Base-by-base conservation (phyloP, 2,329 filamentous ascomycete species). In the Acrocalymma vagum region DNA sequence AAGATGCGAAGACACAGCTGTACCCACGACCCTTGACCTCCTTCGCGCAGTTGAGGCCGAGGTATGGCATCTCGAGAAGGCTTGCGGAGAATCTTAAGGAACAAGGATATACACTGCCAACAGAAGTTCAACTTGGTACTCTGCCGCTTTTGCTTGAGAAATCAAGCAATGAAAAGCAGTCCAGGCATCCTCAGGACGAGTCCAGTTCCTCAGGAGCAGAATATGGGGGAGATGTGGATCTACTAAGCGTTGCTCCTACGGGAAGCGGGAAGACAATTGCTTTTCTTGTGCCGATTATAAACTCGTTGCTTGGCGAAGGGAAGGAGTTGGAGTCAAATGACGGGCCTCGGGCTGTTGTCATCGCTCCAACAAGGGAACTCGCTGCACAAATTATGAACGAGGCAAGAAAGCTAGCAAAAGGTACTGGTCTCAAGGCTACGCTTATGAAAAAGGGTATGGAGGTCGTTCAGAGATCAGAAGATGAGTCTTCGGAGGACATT, bases 181-280 rank as follows among this genome's bases (percentile, higher is more conserved):
- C n/a, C n/a, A n/a, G n/a, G n/a, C 29, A 29, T 9, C 25, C 21
- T 15, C 26, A 29, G 5, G 70, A 84, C 3, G 26, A 18, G 8
- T 48, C 49, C 23, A 40, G 26, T 24, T 37, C 48, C 3, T 53
- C 53, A 27, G 62, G 55, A 6, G 51, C 41, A 10, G 55, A 51
- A 21, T 54, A 60, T 26, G 55, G 50, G 22, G 58, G 62, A 4
- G 73, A 76, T 9, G 75, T 93, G 4, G 86, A 99, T 73, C 83
- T 99, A 25, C 71, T 99, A 49, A 89, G 90, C 0, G 85, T 97
- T 28, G 94, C 94, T 3, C 94, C 94, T 1, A 99, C 94, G 0
- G 94, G 94, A 16, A 97, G 93, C 67, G 94, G 94, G 29, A 99
- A 99, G 77, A 99, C 94, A 0, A 76, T 99, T 50, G 90, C 91